Conservation (phyloP, 176 grass and related monocot genomes). For the Oryza nivara region DNA sequence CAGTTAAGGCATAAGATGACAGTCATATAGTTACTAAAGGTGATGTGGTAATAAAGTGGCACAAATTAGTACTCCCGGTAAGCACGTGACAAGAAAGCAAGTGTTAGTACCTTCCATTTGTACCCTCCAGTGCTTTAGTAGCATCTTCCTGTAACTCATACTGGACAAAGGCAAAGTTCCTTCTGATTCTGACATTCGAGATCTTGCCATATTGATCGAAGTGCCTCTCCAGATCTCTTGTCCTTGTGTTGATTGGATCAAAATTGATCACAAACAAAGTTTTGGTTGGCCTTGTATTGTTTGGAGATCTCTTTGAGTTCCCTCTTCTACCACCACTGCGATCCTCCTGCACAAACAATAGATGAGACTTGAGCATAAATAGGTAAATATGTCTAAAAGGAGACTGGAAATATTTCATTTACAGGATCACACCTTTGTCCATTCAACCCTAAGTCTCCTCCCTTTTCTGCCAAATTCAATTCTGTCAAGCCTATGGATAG, state of each 20-base stretch:
- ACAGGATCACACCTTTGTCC: slow-evolving; percentile 72
- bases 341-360: slow-evolving; percentile 66
- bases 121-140: slow-evolving; percentile 83
- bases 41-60: not conserved
- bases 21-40: not conserved
- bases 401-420: slow-evolving; percentile 20
- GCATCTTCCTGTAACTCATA: slow-evolving; percentile 93
- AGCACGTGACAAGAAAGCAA: not conserved
- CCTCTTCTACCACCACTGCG: slow-evolving; percentile 68
- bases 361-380: slow-evolving; percentile 12
- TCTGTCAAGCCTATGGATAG: slow-evolving; percentile 79
- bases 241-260: slow-evolving; percentile 90
- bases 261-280: slow-evolving; percentile 99
- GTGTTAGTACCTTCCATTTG: slow-evolving; percentile 74
- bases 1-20: slow-evolving; percentile 1
- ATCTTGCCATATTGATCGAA: slow-evolving; percentile 94
- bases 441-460: slow-evolving; percentile 82
- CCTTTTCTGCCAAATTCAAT: slow-evolving; percentile 94
- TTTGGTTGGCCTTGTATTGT: slow-evolving; percentile 74
- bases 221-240: slow-evolving; percentile 86
- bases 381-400: not conserved
- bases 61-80: not conserved
- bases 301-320: slow-evolving; percentile 74
- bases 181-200: slow-evolving; percentile 84
- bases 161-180: slow-evolving; percentile 94